These are phyloP conservation scores for Penicillium argentinense DNA, from an alignment of 495 filamentous ascomycete genomes.

Conservation along the genomic window DNA sequence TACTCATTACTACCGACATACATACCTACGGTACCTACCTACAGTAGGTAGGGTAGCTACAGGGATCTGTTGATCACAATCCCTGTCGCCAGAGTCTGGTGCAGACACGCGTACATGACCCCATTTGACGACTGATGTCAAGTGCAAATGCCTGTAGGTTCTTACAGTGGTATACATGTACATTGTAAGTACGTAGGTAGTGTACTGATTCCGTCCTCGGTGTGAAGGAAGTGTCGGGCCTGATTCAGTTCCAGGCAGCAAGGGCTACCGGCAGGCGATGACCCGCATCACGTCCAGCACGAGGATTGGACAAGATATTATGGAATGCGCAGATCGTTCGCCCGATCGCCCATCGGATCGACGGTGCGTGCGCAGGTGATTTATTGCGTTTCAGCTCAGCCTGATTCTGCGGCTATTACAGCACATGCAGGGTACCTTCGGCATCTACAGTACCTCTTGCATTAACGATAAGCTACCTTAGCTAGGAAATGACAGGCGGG, in stretches of 20 bases:
- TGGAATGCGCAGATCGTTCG: slow-evolving; percentile 16
- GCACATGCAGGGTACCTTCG: slow-evolving; percentile 12
- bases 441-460: too few relatives aligned
- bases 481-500: too few relatives aligned
- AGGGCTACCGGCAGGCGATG: slow-evolving; percentile 3
- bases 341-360: slow-evolving; percentile 18
- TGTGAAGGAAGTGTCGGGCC: neutral
- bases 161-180: too few relatives aligned
- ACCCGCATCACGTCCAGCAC: too few relatives aligned
- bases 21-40: too few relatives aligned
- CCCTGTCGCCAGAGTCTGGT: too few relatives aligned
- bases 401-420: slow-evolving; percentile 16
- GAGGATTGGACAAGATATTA: neutral
- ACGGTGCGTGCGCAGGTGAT: slow-evolving; percentile 26
- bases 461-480: too few relatives aligned
- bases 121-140: too few relatives aligned
- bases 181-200: neutral
- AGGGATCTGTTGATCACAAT: too few relatives aligned
- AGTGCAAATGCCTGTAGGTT: too few relatives aligned
- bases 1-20: neutral
- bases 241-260: slow-evolving; percentile 7
- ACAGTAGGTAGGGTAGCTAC: too few relatives aligned
- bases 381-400: slow-evolving; percentile 29
- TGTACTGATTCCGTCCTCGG: neutral
- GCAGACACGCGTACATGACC: too few relatives aligned